Base-by-base conservation (phyloP, 768 basidiomycete species). In the Lentinula sp. region DNA sequence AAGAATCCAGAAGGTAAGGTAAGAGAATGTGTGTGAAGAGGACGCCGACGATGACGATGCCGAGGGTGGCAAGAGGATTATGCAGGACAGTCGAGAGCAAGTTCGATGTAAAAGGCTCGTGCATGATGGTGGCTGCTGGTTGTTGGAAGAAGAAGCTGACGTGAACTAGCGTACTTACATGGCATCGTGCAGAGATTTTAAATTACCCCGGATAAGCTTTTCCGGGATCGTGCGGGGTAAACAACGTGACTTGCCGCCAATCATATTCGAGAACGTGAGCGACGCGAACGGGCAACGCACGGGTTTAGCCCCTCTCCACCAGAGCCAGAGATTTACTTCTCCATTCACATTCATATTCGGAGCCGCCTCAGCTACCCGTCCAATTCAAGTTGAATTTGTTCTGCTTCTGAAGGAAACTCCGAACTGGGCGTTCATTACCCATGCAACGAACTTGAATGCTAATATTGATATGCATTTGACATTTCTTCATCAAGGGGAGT, bases 281-380 rank as follows among this genome's bases (percentile, higher is more conserved):
- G 55, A 56, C 39, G 41, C 55, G 41, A 56, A 43, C 55, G 55
- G 55, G 55, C 55, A 32, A 15, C 23, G 32, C 55, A 56, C 55
- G 55, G 32, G 55, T 45, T 45, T 45, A n/a, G n/a, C 28, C 23
- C 37, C 37, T 39, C 37, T 39, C 37, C 37, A 39, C 37, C 13
- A 9, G 5, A 39, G 13, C 37, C 13, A 13, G 37, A 9, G 37
- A 8, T 39, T 8, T 39, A 6, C 6, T 39, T 39, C 13, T 9
- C 37, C 13, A 9, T 13, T 8, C 13, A 39, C 37, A 9, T 39
- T 13, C 7, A 8, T 13, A 39, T 8, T 9, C 37, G 28, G 28
- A 3, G 28, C 28, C 28, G 28, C 28, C 28, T 28, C 28, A 28
- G 28, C 28, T 28, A 28, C 28, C 28, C 28, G 28, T 3, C 28